Conservation (phyloP, 2,329 filamentous ascomycete species). For the Alternaria atra region DNA sequence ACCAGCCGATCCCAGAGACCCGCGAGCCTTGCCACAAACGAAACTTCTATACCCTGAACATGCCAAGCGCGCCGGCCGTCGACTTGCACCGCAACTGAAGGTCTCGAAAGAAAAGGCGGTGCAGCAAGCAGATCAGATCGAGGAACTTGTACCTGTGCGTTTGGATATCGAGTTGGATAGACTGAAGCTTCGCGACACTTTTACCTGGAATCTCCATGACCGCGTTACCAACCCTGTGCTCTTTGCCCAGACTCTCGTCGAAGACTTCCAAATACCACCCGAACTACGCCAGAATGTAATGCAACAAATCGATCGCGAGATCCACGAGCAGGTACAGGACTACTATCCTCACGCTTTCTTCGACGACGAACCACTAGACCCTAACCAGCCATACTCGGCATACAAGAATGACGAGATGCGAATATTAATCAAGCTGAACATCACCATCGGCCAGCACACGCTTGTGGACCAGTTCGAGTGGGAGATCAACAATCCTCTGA, state of each 20-base stretch:
- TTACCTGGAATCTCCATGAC: conserved; percentile 98
- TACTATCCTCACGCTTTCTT: conserved; percentile 93
- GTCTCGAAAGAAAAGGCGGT: conserved; percentile 79
- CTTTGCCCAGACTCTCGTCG: conserved; percentile 88
- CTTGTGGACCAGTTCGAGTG: conserved; percentile 98
- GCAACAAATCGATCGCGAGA: conserved; percentile 75
- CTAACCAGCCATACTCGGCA: conserved; percentile 86
- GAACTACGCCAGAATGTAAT: conserved; percentile 66
- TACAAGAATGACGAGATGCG: conserved; percentile 99
- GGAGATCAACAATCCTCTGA: conserved; percentile 95
- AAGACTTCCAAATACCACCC: conserved; percentile 81
- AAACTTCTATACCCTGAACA: conserved; percentile 81
- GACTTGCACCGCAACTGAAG: conserved; percentile 76
- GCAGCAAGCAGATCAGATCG: conserved; percentile 90
- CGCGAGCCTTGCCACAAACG: conserved; percentile 56
- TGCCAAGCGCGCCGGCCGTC: conserved; percentile 78
- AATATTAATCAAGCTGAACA: conserved; percentile 93
- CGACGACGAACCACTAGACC: conserved; percentile 88
- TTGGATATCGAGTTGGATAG: conserved; percentile 96
- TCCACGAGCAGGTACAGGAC: conserved; percentile 89
- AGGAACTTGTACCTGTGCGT: conserved; percentile 89
- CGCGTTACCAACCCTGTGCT: conserved; percentile 79
- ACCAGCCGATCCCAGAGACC: conserved; percentile 51
- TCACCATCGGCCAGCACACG: conserved; percentile 94
- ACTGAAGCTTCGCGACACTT: conserved; percentile 93